Evolutionary conservation across 768 basidiomycete genomes (phyloP).

Genomic region (Calvatia gigantea): DNA sequence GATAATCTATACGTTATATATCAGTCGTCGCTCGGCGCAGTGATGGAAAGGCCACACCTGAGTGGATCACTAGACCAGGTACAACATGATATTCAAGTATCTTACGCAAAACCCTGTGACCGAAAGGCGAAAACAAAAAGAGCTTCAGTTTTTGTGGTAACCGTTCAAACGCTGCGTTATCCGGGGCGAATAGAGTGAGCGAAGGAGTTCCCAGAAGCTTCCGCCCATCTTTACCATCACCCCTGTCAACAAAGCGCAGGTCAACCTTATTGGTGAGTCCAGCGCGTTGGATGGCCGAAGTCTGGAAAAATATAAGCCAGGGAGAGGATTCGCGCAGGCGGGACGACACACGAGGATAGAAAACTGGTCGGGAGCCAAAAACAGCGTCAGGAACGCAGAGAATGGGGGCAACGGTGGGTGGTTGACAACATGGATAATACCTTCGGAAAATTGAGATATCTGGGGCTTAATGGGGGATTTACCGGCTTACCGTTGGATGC

Average conservation of each 20-base stretch:
- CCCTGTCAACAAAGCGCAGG: slow-evolving; percentile 37
- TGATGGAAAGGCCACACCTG: slow-evolving; percentile 31
- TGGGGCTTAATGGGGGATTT: neutral
- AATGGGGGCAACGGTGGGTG: slow-evolving; percentile 55
- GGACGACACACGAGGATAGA: slow-evolving; percentile 41
- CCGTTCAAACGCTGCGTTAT: slow-evolving; percentile 42
- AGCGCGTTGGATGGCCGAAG: slow-evolving; percentile 53
- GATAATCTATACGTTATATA: slow-evolving; percentile 20
- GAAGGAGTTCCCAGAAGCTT: slow-evolving; percentile 41
- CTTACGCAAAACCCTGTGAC: slow-evolving; percentile 45
- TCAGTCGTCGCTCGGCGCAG: too few relatives aligned
- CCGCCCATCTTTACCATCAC: slow-evolving; percentile 30
- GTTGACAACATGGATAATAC: slow-evolving; percentile 49
- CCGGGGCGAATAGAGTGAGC: slow-evolving; percentile 53
- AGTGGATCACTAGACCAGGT: slow-evolving; percentile 45
- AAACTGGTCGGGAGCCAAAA: slow-evolving; percentile 38
- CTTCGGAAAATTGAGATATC: slow-evolving; percentile 18
- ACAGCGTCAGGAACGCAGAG: slow-evolving; percentile 45
- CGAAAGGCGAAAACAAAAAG: slow-evolving; percentile 62
- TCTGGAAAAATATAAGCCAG: slow-evolving; percentile 28
- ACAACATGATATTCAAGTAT: slow-evolving; percentile 57
- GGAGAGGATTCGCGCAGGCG: neutral
- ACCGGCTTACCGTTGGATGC: slow-evolving; percentile 46
- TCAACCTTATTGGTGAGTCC: slow-evolving; percentile 42
- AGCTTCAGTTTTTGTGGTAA: slow-evolving; percentile 48